phyloP scores from a whole-genome alignment of 441 rosid species.

The Pelargonium fulgidum region DNA sequence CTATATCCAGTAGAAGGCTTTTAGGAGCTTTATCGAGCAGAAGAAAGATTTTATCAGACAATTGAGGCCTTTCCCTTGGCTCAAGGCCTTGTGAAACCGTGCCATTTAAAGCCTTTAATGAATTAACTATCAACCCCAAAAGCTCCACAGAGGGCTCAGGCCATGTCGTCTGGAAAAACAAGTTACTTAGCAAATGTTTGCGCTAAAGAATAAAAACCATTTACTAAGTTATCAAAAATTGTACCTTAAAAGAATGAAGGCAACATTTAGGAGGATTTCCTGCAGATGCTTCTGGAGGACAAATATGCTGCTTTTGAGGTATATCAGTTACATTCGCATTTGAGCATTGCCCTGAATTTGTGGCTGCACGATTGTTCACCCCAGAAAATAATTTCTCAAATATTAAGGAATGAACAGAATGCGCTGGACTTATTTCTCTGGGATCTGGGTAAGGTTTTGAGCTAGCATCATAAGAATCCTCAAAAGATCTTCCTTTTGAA shows the following conservation, averaged over 20 bases:
- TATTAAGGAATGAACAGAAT: constrained; percentile 5
- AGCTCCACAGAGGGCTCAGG: constrained; percentile 5
- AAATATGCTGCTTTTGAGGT: neutral
- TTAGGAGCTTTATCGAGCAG: constrained; percentile 7
- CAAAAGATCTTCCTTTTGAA: constrained; percentile 58
- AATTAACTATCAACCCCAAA: constrained; percentile 6
- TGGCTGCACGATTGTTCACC: constrained; percentile 1
- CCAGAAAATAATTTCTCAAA: constrained; percentile 6
- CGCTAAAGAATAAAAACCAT: neutral
- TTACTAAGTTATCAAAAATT: neutral
- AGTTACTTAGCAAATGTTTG: constrained; percentile 6
- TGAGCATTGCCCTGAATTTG: neutral
- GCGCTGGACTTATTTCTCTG: neutral
- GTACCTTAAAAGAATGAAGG: constrained; percentile 5
- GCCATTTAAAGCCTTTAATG: neutral
- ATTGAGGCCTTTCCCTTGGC: constrained; percentile 7
- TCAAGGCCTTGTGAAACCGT: constrained; percentile 3
- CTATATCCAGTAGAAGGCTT: neutral
- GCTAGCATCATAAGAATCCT: constrained; percentile 48
- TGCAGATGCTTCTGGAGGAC: neutral
- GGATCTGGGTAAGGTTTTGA: constrained; percentile 49
- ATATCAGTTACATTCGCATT: neutral
- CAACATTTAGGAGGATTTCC: neutral
- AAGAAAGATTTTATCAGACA: constrained; percentile 2
- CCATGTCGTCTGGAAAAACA: constrained; percentile 7